phyloP scores from a whole-genome alignment of 306 rosid species.

The Abrus precatorius region DNA sequence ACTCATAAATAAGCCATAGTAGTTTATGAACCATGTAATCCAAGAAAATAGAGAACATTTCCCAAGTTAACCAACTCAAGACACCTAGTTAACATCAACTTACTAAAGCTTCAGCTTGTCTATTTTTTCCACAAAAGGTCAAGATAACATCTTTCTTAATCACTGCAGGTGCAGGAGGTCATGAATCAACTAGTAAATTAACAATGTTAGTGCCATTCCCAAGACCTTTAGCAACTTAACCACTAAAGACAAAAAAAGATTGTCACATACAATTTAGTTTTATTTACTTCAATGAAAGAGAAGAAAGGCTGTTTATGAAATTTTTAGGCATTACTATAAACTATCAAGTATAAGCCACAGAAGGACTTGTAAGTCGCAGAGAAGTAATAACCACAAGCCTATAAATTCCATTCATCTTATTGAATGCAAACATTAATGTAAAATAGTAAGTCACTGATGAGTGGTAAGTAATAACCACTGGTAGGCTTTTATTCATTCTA shows the following conservation, averaged over 20 bases:
- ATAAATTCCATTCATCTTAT: slow-evolving; percentile 4
- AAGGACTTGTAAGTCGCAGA: background rate
- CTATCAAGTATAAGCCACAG: background rate
- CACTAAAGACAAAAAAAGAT: background rate
- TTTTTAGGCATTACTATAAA: background rate
- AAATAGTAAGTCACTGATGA: background rate
- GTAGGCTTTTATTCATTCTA: background rate
- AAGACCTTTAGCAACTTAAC: slow-evolving; percentile 31
- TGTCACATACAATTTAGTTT: background rate
- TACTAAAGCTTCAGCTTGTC: background rate
- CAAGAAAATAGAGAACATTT: slow-evolving; percentile 1
- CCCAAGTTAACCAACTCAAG: background rate
- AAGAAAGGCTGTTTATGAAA: background rate
- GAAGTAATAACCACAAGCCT: background rate
- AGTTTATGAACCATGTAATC: background rate
- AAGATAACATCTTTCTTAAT: slow-evolving; percentile 5
- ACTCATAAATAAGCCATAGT: background rate
- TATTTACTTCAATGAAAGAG: background rate
- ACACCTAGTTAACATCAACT: background rate
- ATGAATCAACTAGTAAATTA: background rate
- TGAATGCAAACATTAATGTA: background rate
- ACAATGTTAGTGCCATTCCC: background rate
- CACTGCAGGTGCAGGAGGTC: background rate
- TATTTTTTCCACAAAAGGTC: background rate
- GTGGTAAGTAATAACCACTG: background rate